A percentile compares a stretch with the other conserved stretches of the same genome.
Evolutionary conservation across 306 rosid species (phyloP).

Genomic region (Begonia loranthoides): DNA sequence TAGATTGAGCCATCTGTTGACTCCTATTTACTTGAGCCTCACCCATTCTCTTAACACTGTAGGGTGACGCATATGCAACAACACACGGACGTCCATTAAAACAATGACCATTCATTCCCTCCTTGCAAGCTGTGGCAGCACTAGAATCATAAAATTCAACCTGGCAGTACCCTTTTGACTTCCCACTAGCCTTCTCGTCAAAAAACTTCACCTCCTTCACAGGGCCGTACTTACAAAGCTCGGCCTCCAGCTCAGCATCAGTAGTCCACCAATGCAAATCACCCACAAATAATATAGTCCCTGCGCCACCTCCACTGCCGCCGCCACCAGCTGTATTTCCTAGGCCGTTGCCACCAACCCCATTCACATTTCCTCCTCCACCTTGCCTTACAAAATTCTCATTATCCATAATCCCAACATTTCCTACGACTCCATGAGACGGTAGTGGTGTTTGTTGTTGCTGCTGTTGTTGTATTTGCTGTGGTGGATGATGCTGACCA

Average conservation of each 20-base stretch:
- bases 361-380: slow-evolving; percentile 25
- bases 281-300: slow-evolving; percentile 78
- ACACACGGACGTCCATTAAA: slow-evolving; percentile 90
- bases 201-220: slow-evolving; percentile 91
- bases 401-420: slow-evolving; percentile 31
- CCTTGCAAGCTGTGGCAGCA: slow-evolving; percentile 73
- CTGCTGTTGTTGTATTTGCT: slow-evolving; percentile 8
- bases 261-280: slow-evolving; percentile 99
- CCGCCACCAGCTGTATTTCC: slow-evolving; percentile 15
- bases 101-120: slow-evolving; percentile 70
- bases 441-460: slow-evolving; percentile 14
- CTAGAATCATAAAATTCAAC: slow-evolving; percentile 70
- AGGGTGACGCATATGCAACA: slow-evolving; percentile 77
- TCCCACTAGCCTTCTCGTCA: slow-evolving; percentile 98
- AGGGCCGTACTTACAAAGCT: slow-evolving; percentile 66
- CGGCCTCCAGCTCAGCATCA: slow-evolving; percentile 78
- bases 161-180: slow-evolving; percentile 95
- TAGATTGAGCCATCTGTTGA: slow-evolving; percentile 49
- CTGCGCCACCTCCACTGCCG: slow-evolving; percentile 31
- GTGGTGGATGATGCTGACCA: slow-evolving; percentile 25
- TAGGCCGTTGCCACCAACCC: slow-evolving; percentile 23
- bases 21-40: slow-evolving; percentile 77
- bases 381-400: slow-evolving; percentile 55
- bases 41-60: slow-evolving; percentile 85
- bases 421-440: slow-evolving; percentile 24